These are phyloP conservation scores for Pythium diclinum DNA, from an alignment of 352 stramenopile genomes.

Conservation along the genomic window DNA sequence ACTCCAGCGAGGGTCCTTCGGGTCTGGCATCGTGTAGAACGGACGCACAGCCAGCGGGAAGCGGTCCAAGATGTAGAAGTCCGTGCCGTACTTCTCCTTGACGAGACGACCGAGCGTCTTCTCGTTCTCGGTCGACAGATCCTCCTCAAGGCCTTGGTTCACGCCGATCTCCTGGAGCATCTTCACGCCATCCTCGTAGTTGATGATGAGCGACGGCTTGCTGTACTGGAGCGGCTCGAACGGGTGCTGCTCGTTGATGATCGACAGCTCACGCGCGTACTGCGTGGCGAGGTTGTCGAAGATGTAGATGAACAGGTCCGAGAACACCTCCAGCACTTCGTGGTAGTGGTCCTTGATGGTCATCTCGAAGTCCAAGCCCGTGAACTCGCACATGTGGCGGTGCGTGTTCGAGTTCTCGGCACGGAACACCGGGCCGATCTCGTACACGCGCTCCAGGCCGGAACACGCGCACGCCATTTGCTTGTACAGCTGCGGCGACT, in stretches of 20 bases:
- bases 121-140: conserved; percentile 95
- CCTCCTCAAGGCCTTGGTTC: conserved; percentile 71
- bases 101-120: conserved; percentile 95
- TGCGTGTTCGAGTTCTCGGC: conserved; percentile 99
- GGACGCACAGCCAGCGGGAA: conserved; percentile 97
- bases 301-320: conserved; percentile 99
- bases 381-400: conserved; percentile 99
- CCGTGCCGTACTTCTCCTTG: conserved; percentile 98
- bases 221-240: conserved; percentile 97
- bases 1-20: conserved; percentile 90
- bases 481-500: conserved; percentile 99
- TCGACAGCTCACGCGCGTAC: conserved; percentile 93
- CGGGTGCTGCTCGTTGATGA: conserved; percentile 96
- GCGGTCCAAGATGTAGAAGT: conserved; percentile 99
- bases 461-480: conserved; percentile 98
- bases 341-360: conserved; percentile 99
- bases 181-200: conserved; percentile 93
- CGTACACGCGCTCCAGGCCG: conserved; percentile 98
- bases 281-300: conserved; percentile 96
- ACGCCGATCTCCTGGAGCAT: conserved; percentile 87
- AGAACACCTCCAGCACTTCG: conserved; percentile 97
- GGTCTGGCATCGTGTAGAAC: conserved; percentile 99
- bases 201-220: conserved; percentile 91
- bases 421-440: conserved; percentile 99
- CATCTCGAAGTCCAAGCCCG: conserved; percentile 99